These are phyloP conservation scores for Sparassis latifolia DNA, from an alignment of 1,284 basidiomycete species.

Conservation along the genomic window DNA sequence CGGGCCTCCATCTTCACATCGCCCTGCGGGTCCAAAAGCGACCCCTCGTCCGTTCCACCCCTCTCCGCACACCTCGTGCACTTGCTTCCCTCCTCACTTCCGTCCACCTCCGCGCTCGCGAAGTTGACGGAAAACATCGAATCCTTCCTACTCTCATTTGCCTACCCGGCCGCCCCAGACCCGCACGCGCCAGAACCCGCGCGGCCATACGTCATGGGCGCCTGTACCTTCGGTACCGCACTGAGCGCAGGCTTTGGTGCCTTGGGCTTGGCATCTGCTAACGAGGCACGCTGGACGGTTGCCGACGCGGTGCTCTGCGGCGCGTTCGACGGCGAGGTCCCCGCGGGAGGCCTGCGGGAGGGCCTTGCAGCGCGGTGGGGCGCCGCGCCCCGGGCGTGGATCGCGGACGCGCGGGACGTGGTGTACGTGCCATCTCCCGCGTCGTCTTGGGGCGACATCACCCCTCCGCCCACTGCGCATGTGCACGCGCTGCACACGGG, in stretches of 20 bases:
- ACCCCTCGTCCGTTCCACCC: background rate
- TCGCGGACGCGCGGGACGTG: background rate
- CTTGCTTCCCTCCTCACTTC: background rate
- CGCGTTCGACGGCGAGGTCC: conserved; percentile 23
- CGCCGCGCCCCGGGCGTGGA: background rate
- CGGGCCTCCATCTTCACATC: too few relatives aligned
- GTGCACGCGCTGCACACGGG: background rate
- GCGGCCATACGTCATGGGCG: background rate
- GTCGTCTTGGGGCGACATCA: background rate
- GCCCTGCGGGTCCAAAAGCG: too few relatives aligned
- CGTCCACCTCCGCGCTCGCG: background rate
- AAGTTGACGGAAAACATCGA: conserved; percentile 29
- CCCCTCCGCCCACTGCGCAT: background rate
- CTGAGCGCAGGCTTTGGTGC: background rate
- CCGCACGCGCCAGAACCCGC: background rate
- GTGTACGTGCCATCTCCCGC: background rate
- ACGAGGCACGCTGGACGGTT: conserved; percentile 22
- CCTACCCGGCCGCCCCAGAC: conserved; percentile 3
- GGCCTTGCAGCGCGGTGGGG: background rate
- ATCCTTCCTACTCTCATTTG: conserved; percentile 30
- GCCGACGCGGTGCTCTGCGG: conserved; percentile 31
- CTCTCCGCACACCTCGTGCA: background rate
- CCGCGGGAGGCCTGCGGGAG: background rate
- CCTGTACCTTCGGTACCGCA: background rate
- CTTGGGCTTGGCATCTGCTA: background rate